Base-by-base conservation (phyloP, 495 filamentous ascomycete species). In the Xylaria cubensis region DNA sequence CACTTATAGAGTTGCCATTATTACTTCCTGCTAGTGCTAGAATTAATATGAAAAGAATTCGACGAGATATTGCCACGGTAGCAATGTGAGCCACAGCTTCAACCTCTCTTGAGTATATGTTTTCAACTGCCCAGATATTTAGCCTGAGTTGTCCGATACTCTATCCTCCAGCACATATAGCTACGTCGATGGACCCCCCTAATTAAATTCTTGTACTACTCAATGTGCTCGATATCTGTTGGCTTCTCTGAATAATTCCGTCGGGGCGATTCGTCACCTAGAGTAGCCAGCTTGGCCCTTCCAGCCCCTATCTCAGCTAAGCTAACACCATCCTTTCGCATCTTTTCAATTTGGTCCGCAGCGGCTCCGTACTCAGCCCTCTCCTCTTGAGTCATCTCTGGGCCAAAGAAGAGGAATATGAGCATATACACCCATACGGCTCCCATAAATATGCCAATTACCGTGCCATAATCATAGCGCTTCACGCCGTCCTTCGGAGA, bases 361-460 rank as follows among this genome's bases (percentile, higher is more conserved):
- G 36, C 46, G 3, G 64, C 53, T 6, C 1, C 63, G 29, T 67
- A 42, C 55, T 61, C 70, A 6, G 21, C 55, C 39, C 70, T 67
- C 70, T 72, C 70, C 32, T 72, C 70, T 19, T 72, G 46, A 21
- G 39, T 72, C 63, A 72, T 67, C 82, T 97, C 94, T 0, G 94
- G 94, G 0, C 94, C 94, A 3, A 92, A 67, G 19, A 96, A 78
- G 1, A 91, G 91, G 34, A 95, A 72, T 0, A 95, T 0, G 70
- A 96, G 91, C 9, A 90, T 84, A 77, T 95, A 97, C 4, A 80
- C 90, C 80, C 89, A 96, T 15, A 95, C 93, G 72, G 92, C 94
- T 2, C 87, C 93, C 92, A 95, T 92, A 79, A 96, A 94, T 74
- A 97, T 94, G 70, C 91, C 93, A 74, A 97, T 95, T 5, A 97